phyloP scores from a whole-genome alignment of 169 alveolate species.

The Babesia sp. region DNA sequence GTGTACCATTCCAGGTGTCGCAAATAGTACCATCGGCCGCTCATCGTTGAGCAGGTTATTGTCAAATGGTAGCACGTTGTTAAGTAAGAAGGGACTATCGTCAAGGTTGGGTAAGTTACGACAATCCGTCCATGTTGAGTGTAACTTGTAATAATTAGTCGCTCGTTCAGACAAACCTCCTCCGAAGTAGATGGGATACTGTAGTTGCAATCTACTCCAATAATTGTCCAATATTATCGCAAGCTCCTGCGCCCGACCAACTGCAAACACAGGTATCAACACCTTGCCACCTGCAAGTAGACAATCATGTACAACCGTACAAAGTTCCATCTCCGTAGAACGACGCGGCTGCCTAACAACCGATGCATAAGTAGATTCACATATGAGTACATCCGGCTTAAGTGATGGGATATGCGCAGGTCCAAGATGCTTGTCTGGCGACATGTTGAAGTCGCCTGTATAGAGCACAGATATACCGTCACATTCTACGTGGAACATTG shows the following conservation, averaged over 20 bases:
- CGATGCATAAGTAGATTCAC: constrained; percentile 97
- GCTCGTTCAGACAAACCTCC: constrained; percentile 98
- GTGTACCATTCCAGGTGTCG: constrained; percentile 99
- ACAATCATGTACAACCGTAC: constrained; percentile 87
- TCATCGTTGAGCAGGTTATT: constrained; percentile 84
- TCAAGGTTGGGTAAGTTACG: constrained; percentile 79
- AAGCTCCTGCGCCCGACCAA: constrained; percentile 98
- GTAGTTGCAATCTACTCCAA: constrained; percentile 92
- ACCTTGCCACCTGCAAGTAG: constrained; percentile 90
- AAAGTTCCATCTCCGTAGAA: constrained; percentile 94
- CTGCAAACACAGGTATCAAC: constrained; percentile 97
- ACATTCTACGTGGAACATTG: constrained; percentile 92
- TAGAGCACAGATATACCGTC: constrained; percentile 90
- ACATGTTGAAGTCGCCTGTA: constrained; percentile 95
- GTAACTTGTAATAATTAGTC: constrained; percentile 90
- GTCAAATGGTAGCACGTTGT: constrained; percentile 90
- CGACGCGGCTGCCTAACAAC: constrained; percentile 93
- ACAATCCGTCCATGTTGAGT: constrained; percentile 92
- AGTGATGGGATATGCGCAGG: constrained; percentile 92
- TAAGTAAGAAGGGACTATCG: constrained; percentile 91
- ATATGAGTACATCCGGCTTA: constrained; percentile 90
- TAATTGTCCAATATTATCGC: constrained; percentile 94
- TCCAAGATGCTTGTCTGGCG: constrained; percentile 96
- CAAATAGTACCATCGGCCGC: constrained; percentile 97
- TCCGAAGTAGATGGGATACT: constrained; percentile 94